These are phyloP conservation scores for Cercospora canescens DNA, from an alignment of 2,329 filamentous ascomycete genomes.

Conservation along the genomic window DNA sequence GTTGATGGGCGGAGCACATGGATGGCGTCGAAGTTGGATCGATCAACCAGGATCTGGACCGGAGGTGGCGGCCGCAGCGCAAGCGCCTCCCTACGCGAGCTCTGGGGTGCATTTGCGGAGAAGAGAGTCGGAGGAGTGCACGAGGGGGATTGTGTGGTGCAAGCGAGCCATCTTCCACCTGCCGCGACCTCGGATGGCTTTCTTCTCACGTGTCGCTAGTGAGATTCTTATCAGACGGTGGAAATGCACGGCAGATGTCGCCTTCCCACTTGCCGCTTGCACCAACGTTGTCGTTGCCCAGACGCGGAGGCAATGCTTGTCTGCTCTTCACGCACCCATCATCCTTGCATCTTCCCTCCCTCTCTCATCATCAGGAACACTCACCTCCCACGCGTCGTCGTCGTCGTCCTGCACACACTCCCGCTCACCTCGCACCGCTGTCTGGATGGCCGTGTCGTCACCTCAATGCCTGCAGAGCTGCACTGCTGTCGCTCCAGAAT, in stretches of 20 bases:
- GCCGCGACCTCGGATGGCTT: constrained; percentile 8
- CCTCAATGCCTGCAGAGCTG: neutral
- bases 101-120: neutral
- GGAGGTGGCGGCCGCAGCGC: neutral
- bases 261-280: neutral
- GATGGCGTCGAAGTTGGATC: no score
- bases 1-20: neutral
- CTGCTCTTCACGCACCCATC: neutral
- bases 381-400: neutral
- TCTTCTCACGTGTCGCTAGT: no score
- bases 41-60: neutral
- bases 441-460: no score
- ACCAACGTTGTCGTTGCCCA: neutral
- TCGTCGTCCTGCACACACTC: neutral
- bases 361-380: neutral
- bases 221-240: no score
- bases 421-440: neutral
- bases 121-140: no score
- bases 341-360: neutral
- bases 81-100: neutral
- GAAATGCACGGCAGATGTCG: neutral
- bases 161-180: neutral
- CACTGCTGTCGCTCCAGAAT: neutral
- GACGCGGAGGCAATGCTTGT: neutral
- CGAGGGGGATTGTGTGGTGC: no score